Percentiles rank a stretch among this genome's conserved stretches.
Evolutionary conservation across 148 eudicot genomes (phyloP).

Genomic region (Amaranthus palmeri): DNA sequence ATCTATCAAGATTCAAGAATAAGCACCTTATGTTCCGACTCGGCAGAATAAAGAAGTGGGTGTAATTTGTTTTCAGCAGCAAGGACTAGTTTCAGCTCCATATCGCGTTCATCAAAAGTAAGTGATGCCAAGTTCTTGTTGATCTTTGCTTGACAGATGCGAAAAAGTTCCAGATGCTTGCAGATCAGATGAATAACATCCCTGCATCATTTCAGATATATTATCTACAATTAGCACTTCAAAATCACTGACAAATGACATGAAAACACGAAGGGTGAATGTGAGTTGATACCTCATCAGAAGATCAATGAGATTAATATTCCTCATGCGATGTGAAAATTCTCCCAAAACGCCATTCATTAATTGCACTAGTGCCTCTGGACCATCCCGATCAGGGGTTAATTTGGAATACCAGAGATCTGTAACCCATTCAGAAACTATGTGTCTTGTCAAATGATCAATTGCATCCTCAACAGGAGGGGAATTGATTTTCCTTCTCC

Average conservation of each 20-base stretch:
- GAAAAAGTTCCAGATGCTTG: conserved; percentile 78
- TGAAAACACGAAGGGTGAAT: conserved; percentile 14
- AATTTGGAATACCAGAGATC: conserved; percentile 92
- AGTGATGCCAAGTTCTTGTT: conserved; percentile 45
- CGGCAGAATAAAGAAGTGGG: conserved; percentile 86
- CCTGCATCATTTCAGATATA: conserved; percentile 43
- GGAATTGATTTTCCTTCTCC: conserved; percentile 86
- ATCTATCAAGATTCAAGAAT: neutral
- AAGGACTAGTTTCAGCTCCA: conserved; percentile 56
- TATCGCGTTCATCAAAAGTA: conserved; percentile 63
- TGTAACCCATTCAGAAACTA: conserved; percentile 95
- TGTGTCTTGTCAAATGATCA: conserved; percentile 77
- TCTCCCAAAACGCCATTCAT: conserved; percentile 83
- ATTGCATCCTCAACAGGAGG: conserved; percentile 88
- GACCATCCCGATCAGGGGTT: conserved; percentile 89
- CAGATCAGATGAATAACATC: conserved; percentile 67
- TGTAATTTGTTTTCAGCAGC: conserved; percentile 80
- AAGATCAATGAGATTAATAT: conserved; percentile 80
- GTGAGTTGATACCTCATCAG: conserved; percentile 60
- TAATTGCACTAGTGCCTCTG: conserved; percentile 82
- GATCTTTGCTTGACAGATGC: conserved; percentile 67
- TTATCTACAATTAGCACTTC: neutral
- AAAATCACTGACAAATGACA: neutral
- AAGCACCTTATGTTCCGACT: conserved; percentile 88
- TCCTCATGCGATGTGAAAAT: conserved; percentile 73